phyloP scores from a whole-genome alignment of 441 rosid genomes.

The Gossypium aridum region DNA sequence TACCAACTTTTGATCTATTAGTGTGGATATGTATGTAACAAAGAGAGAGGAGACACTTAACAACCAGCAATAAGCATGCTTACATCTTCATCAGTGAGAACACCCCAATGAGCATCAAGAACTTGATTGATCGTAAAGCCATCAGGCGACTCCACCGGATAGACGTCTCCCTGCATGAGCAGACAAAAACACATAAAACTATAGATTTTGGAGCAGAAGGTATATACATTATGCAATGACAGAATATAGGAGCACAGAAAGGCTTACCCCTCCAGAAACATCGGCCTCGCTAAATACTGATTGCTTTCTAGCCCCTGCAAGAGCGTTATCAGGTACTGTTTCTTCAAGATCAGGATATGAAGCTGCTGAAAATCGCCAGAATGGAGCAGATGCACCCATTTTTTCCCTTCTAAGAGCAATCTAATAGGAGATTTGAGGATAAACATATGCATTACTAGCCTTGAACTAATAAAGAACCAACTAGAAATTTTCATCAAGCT shows the following conservation, averaged over 20 bases:
- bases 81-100: constrained; percentile 82
- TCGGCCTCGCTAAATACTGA: constrained; percentile 30
- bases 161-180: constrained; percentile 79
- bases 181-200: constrained; percentile 13
- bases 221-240: not conserved
- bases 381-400: constrained; percentile 89
- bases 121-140: constrained; percentile 46
- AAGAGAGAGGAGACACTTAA: not conserved
- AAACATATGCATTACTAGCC: not conserved
- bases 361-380: constrained; percentile 96
- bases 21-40: not conserved
- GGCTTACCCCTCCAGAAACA: constrained; percentile 50
- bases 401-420: constrained; percentile 92
- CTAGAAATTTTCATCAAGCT: not conserved
- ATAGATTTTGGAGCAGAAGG: not conserved
- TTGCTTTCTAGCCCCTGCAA: constrained; percentile 35
- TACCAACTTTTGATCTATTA: not conserved
- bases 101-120: constrained; percentile 99
- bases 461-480: not conserved
- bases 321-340: constrained; percentile 32
- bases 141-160: constrained; percentile 77
- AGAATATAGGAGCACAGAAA: constrained; percentile 5
- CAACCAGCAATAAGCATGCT: constrained; percentile 26
- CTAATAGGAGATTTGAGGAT: constrained; percentile 27
- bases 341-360: constrained; percentile 90